Base-by-base conservation (phyloP, 2,329 filamentous ascomycete species). In the Fusarium gaditjirri region DNA sequence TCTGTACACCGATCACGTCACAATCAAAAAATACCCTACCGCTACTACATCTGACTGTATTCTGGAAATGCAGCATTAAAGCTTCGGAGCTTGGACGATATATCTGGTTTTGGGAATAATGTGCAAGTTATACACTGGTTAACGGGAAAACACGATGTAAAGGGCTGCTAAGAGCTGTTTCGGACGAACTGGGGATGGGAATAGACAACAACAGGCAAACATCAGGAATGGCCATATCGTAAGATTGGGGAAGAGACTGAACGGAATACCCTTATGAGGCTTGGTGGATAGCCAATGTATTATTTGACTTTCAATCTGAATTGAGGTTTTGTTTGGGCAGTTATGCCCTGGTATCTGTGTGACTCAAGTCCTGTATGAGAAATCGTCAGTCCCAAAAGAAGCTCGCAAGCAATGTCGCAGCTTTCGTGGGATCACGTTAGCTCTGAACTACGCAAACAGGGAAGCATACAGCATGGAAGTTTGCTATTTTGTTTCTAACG, bases 281-380 rank as follows among this genome's bases (percentile, higher is more conserved):
- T 29, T 29, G 13, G 10, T 39, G 23, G 49, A 53, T 29, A 29
- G 33, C 35, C 39, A 53, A 53, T 53, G 35, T 39, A 39, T 53
- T 53, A 39, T 39, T 53, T 13, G 23, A 39, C 35, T 41, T 53
- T 41, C 19, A n/a, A 14, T 31, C 16, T 39, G 19, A 27, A 13
- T 27, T 16, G 7, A 19, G 27, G 23, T 12, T 29, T 29, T 5
- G 0, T 13, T 12, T n/a, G 10, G 11, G 5, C 3, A n/a, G 3
- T 13, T 8, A 3, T 31, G 31, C 31, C 9, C 31, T 31, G 31
- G 31, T 16, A 17, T 29, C 27, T 21, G 3, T 8, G 11, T 14
- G 3, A 2, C 17, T 14, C 8, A 23, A 10, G 5, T 14, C 8
- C 11, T 9, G 8, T 2, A 2, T 25, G 29, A 25, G 12, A 19